These are phyloP conservation scores for Xylaria polymorpha DNA, from an alignment of 2,329 filamentous ascomycete genomes.

Conservation along the genomic window DNA sequence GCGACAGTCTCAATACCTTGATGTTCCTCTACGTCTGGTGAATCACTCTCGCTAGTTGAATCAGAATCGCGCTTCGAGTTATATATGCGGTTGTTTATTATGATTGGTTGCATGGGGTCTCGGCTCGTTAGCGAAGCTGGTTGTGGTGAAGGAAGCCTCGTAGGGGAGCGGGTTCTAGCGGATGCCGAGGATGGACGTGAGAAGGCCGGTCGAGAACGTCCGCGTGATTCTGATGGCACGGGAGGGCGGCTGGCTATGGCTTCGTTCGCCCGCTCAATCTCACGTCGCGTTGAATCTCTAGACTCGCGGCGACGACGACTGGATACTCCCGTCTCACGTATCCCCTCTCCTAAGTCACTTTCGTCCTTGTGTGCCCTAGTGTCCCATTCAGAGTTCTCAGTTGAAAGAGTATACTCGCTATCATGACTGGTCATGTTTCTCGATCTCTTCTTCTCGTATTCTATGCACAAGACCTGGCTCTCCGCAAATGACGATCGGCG, in stretches of 20 bases:
- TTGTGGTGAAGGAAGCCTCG: background rate
- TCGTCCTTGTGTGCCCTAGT: background rate
- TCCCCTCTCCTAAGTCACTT: background rate
- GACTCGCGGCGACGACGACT: background rate
- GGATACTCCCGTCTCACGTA: background rate
- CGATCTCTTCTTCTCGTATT: background rate
- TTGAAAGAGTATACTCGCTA: background rate
- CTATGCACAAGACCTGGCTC: background rate
- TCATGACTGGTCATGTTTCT: background rate
- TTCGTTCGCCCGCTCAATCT: constrained; percentile 8
- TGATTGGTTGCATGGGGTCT: background rate
- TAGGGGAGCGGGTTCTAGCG: background rate
- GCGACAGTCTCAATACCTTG: background rate
- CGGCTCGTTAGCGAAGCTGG: background rate
- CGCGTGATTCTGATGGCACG: background rate
- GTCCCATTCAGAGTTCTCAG: background rate
- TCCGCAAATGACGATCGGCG: background rate
- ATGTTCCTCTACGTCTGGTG: background rate
- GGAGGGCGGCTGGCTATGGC: constrained; percentile 16
- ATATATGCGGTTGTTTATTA: background rate
- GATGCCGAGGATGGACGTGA: background rate
- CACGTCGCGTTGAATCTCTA: background rate
- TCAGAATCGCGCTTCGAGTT: background rate
- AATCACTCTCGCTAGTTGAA: constrained; percentile 6
- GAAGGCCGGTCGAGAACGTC: background rate